Base-by-base conservation (phyloP, 2,329 filamentous ascomycete species). In the Ploettnerulaceae sp. region DNA sequence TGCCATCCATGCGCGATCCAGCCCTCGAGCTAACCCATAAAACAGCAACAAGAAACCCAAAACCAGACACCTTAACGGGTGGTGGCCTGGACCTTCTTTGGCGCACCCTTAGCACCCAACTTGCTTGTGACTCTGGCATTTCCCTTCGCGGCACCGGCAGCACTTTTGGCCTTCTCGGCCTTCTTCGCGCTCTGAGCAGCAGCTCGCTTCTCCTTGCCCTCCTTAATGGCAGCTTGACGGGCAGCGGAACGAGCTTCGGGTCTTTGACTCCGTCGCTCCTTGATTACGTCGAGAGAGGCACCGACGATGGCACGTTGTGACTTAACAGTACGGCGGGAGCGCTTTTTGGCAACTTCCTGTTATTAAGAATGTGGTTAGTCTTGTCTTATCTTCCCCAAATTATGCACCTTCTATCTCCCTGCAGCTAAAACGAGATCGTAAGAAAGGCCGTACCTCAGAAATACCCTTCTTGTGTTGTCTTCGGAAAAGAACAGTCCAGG, bases 401-500 rank as follows among this genome's bases (percentile, higher is more conserved):
- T 33, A 18, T 34, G 18, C 5, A 9, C 15, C 15, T 31, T 37
- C 43, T 5, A 32, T 25, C 8, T 21, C 33, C 22, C 18, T n/a
- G n/a, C n/a, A n/a, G n/a, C n/a, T n/a, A n/a, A n/a, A n/a, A 12
- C 39, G 26, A 9, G 41, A 33, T 45, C 28, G 12, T 33, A 5
- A 17, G 42, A 45, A 20, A 45, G 52, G 43, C 72, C 86, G 77
- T 85, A 97, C 93, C 90, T 98, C 93, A 81, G 91, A 95, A 77
- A 97, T 94, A 85, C 93, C 93, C 89, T 98, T 98, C 82, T 90
- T 93, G 86, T 96, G 91, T 79, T 95, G 88, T 76, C 91, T 87
- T 74, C 93, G 85, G 88, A 88, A 98, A 60, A 98, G 87, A 67
- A 90, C 84, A 63, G 93, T 98, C 93, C 93, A 98, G 64, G 91